Evolutionary conservation across 164 flowering plant genomes (phyloP), one percentile per base, ranked within the genome.

Genomic region (Magnolia changhungtana): DNA sequence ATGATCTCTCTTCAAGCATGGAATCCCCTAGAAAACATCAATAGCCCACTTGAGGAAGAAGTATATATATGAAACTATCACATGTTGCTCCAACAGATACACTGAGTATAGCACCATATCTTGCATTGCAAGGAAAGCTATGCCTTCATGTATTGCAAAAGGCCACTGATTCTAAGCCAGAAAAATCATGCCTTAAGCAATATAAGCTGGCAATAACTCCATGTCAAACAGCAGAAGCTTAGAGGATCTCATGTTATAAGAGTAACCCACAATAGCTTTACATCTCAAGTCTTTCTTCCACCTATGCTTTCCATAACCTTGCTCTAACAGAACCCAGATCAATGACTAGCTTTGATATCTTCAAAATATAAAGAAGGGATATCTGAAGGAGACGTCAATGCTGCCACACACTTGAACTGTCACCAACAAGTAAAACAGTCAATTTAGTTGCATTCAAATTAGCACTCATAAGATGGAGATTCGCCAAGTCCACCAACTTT

Each of bases 371-470:
- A 10, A 3, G 80, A n/a, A 51, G 92, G 92, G 51, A 91, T 81
- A 69, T 88, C 89, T 6, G 80, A 14, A 7, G 87, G 88, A 67
- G 87, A 77, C 71, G 78, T 20, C 81, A 88, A 52, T 51, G 79
- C 72, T 52, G 94, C 83, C 24, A 92, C 92, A 69, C 81, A 79
- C 77, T 84, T 87, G 83, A 84, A 90, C 94, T 92, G 89, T 73
- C 72, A n/a, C 16, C 45, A 72, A 27, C 63, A 29, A 68, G 37
- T 50, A 50, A 29, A 72, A 16, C 24, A 11, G 61, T 21, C 11
- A 16, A 24, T 51, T 14, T 14, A 63, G 49, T 8, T 27, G 31
- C 16, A 37, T 63, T 37, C 7, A 8, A 50, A 19, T 19, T 27
- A 27, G 52, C 31, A 63, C 0, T 29, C 9, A 13, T 58, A 58